Base-by-base conservation (phyloP, 371 early-diverging fungal genomes). In the Mucor velutinosus region DNA sequence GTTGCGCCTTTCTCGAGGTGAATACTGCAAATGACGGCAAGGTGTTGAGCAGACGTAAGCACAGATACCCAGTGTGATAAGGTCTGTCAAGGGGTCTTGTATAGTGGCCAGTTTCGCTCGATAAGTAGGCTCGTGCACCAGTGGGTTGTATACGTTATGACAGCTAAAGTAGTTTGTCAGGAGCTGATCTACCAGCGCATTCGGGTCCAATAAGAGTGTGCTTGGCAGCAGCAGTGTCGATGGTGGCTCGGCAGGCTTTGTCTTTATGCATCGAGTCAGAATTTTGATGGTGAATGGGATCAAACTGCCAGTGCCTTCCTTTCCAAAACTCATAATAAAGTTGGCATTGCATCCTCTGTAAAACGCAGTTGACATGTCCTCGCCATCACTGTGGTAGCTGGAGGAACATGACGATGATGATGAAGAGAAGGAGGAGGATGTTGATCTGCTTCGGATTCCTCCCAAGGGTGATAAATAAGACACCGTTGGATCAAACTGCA, bases 81-180 rank as follows among this genome's bases (percentile, higher is more conserved):
- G 55, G 17, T 67, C 68, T 3, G 32, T 27, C 0, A 64, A 27
- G 0, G 65, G 64, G 8, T 64, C 41, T 17, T 72, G 15, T 12
- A 68, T 5, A 0, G 19, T 8, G 7, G n/a, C 10, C 4, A 43
- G 39, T 30, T 32, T 56, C 4, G 41, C 32, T 29, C 61, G 57
- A 35, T 65, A 72, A 7, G 65, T 45, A 4, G 43, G 4, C 58
- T 72, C 60, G 41, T 72, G 65, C 17, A 72, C 14, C 11, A 60
- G 15, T 7, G 68, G 56, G 0, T 19, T 47, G n/a, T 57, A 64
- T 10, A 56, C 14, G 11, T 67, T 64, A 37, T 65, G 62, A 33
- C 72, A 72, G 4, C 23, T 14, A 23, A 72, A 72, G 29, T 67
- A 72, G 14, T 33, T 45, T 1, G 45, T n/a, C 2, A 65, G 5